phyloP scores from a whole-genome alignment of 768 basidiomycete genomes.

The Suillus paluster region DNA sequence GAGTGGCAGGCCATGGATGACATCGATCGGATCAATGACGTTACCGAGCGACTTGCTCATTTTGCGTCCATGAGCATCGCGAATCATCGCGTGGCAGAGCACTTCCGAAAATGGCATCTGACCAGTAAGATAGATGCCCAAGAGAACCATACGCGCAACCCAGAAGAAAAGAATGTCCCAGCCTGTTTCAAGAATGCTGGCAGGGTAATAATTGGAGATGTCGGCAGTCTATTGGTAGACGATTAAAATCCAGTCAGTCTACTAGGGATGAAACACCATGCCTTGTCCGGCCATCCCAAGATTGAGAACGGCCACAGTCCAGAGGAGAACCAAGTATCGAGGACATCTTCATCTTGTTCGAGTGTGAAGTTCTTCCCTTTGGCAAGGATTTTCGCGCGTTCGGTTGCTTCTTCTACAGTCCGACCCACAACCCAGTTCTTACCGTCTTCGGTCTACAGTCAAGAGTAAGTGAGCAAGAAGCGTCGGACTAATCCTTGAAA shows the following conservation, averaged over 20 bases:
- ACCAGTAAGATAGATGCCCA: slow-evolving; percentile 88
- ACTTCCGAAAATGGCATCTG: slow-evolving; percentile 95
- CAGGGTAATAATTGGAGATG: slow-evolving; percentile 81
- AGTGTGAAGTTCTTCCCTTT: slow-evolving; percentile 70
- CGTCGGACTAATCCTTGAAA: neutral
- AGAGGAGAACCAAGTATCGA: slow-evolving; percentile 99
- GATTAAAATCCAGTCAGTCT: slow-evolving; percentile 11
- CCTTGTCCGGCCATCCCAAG: slow-evolving; percentile 97
- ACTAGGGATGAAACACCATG: slow-evolving; percentile 27
- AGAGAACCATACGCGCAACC: slow-evolving; percentile 98
- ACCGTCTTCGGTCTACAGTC: slow-evolving; percentile 60
- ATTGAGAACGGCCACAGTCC: slow-evolving; percentile 98
- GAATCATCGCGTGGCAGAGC: slow-evolving; percentile 97
- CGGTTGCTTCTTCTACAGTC: slow-evolving; percentile 73
- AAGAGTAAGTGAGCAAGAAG: neutral
- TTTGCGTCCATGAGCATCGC: slow-evolving; percentile 97
- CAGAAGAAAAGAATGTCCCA: slow-evolving; percentile 99
- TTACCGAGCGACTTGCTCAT: slow-evolving; percentile 99
- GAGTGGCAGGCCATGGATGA: slow-evolving; percentile 83
- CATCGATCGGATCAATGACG: slow-evolving; percentile 95
- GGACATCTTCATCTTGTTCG: slow-evolving; percentile 94
- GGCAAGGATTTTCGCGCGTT: slow-evolving; percentile 73
- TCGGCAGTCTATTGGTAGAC: slow-evolving; percentile 64
- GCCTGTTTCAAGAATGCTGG: slow-evolving; percentile 92
- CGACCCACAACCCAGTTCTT: slow-evolving; percentile 93